phyloP scores from a whole-genome alignment of 2,329 filamentous ascomycete species.

The Endocalyx cinctus region DNA sequence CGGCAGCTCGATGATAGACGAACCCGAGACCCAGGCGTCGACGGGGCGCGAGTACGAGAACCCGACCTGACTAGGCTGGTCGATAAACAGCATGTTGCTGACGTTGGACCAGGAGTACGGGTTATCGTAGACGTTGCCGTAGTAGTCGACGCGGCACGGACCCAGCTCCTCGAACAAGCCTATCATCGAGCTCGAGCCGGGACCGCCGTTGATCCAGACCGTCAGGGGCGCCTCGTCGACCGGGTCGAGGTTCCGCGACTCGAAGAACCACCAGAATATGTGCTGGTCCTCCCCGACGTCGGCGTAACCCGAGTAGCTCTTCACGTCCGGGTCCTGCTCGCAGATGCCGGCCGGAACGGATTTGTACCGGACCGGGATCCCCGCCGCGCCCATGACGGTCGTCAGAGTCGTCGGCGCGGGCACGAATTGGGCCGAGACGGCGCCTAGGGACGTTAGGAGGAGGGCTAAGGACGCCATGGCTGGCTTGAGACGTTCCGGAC shows the following conservation, averaged over 20 bases:
- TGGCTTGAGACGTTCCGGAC: slow-evolving; percentile 6
- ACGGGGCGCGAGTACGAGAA: slow-evolving; percentile 43
- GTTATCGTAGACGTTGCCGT: slow-evolving; percentile 43
- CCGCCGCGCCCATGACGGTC: slow-evolving; percentile 24
- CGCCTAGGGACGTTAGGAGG: slow-evolving; percentile 14
- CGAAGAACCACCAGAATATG: slow-evolving; percentile 47
- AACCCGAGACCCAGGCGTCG: slow-evolving; percentile 20
- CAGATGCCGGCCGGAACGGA: slow-evolving; percentile 42
- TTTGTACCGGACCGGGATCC: slow-evolving; percentile 42
- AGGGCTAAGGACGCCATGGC: slow-evolving; percentile 17
- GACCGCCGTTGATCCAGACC: slow-evolving; percentile 50
- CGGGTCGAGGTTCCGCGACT: slow-evolving; percentile 40
- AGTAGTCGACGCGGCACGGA: slow-evolving; percentile 36
- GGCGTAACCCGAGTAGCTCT: slow-evolving; percentile 38
- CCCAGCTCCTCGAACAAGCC: slow-evolving; percentile 47
- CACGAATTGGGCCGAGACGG: slow-evolving; percentile 23
- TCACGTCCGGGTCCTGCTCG: slow-evolving; percentile 36
- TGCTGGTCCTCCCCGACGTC: slow-evolving; percentile 35
- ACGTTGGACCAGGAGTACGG: slow-evolving; percentile 57
- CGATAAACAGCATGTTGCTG: slow-evolving; percentile 57
- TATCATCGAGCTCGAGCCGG: slow-evolving; percentile 48
- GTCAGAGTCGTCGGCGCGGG: slow-evolving; percentile 22
- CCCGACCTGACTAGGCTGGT: slow-evolving; percentile 55
- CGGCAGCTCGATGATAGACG: slow-evolving; percentile 37
- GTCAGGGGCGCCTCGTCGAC: slow-evolving; percentile 42